Evolutionary conservation across 208 protist species (phyloP).

Genomic region (Leishmania tropica): DNA sequence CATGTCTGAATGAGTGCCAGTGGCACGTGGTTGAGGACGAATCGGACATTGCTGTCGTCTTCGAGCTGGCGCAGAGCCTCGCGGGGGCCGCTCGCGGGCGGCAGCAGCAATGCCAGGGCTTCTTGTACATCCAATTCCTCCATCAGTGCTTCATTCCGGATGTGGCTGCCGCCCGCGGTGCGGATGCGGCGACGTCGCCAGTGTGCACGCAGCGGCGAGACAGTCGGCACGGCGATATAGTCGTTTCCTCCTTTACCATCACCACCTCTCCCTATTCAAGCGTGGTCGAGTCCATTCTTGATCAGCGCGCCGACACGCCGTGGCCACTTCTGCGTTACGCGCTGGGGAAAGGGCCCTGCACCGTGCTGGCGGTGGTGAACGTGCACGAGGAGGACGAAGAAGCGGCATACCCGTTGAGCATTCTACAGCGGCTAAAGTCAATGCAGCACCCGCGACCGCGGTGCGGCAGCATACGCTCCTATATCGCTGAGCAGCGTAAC

Average conservation of each 20-base stretch:
- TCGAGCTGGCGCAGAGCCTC: background rate
- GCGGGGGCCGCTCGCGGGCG: background rate
- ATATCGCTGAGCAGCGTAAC: conserved; percentile 28
- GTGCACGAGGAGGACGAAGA: conserved; percentile 48
- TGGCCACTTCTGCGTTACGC: conserved; percentile 52
- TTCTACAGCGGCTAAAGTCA: conserved; percentile 39
- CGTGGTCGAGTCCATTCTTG: conserved; percentile 38
- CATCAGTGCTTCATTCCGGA: conserved; percentile 31
- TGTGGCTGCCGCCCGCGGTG: background rate
- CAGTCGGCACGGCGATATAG: conserved; percentile 27
- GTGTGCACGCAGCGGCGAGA: background rate
- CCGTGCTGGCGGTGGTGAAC: conserved; percentile 25
- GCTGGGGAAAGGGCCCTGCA: conserved; percentile 46
- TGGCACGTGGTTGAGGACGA: conserved; percentile 35
- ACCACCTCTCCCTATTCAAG: conserved; percentile 19
- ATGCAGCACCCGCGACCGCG: conserved; percentile 33
- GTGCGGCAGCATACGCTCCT: conserved; percentile 36
- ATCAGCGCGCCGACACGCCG: conserved; percentile 40
- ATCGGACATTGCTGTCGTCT: conserved; percentile 27
- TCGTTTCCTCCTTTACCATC: conserved; percentile 52
- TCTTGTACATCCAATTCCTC: conserved; percentile 41
- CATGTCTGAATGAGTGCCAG: conserved; percentile 45
- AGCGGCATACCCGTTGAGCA: conserved; percentile 41
- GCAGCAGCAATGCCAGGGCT: conserved; percentile 8
- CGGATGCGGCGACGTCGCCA: background rate